phyloP scores from a whole-genome alignment of 768 basidiomycete genomes.

The Kwoniella dejecticola region DNA sequence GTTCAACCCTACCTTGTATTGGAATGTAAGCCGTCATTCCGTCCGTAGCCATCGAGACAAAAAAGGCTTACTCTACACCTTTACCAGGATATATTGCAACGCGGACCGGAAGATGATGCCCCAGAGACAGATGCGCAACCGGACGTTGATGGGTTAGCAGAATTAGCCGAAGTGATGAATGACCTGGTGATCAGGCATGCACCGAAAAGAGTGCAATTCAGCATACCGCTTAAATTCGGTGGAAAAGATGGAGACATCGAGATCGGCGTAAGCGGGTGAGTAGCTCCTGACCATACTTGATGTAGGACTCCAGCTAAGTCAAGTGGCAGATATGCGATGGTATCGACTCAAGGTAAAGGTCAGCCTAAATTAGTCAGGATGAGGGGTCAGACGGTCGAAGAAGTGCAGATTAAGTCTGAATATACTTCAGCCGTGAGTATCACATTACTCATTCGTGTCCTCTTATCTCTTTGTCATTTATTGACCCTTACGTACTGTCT shows the following conservation, averaged over 20 bases:
- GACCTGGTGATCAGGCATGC: constrained; percentile 46
- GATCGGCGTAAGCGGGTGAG: constrained; percentile 57
- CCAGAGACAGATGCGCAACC: constrained; percentile 70
- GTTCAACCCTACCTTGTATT: constrained; percentile 45
- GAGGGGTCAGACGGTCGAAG: constrained; percentile 76
- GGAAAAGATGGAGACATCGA: constrained; percentile 60
- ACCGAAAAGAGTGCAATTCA: constrained; percentile 80
- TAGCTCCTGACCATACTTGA: no score
- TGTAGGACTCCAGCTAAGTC: no score
- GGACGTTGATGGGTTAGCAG: constrained; percentile 42
- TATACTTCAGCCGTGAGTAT: constrained; percentile 73
- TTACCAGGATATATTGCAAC: constrained; percentile 50
- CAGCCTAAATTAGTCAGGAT: constrained; percentile 77
- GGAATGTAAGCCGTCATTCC: constrained; percentile 43
- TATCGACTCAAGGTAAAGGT: constrained; percentile 86
- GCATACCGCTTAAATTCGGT: constrained; percentile 75
- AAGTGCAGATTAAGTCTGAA: constrained; percentile 68
- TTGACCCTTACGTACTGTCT: background rate
- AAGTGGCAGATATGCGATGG: constrained; percentile 78
- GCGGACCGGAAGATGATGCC: constrained; percentile 59
- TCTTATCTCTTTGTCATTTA: no score
- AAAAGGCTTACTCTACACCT: no score
- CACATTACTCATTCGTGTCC: no score
- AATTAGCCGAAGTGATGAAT: constrained; percentile 47
- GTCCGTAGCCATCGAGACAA: no score